Evolutionary conservation across 441 rosid genomes (phyloP).

Genomic region (Aleurites moluccanus): DNA sequence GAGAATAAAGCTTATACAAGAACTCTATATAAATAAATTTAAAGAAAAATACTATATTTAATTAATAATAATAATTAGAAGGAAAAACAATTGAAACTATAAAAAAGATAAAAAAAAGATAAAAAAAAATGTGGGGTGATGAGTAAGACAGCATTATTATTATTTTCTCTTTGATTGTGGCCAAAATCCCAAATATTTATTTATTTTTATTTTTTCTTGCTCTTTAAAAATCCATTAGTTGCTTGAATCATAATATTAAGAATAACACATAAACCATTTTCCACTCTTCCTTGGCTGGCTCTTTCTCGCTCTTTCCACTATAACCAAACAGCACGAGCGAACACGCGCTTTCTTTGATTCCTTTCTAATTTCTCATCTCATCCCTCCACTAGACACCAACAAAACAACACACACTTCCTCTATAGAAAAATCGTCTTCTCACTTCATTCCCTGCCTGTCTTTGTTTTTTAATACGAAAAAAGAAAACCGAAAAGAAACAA

Average conservation of each 20-base stretch:
- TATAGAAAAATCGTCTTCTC: conserved; percentile 37
- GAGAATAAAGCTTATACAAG: not conserved
- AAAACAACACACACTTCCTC: conserved; percentile 8
- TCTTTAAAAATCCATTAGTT: conserved; percentile 3
- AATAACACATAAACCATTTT: not conserved
- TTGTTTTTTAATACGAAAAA: conserved; percentile 20
- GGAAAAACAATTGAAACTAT: not conserved
- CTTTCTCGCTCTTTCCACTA: not conserved
- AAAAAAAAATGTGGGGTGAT: conserved; percentile 21
- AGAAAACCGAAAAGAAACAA: not conserved
- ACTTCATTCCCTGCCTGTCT: conserved; percentile 38
- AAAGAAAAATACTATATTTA: not conserved
- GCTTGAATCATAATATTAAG: conserved; percentile 3
- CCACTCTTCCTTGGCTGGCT: not conserved
- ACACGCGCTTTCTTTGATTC: not conserved
- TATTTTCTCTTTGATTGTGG: conserved; percentile 14
- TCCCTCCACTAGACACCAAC: not conserved
- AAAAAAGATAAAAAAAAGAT: too few relatives aligned
- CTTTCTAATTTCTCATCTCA: not conserved
- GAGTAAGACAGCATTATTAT: conserved; percentile 48
- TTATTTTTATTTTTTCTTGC: not conserved
- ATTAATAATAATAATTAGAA: not conserved
- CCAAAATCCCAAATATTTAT: too few relatives aligned
- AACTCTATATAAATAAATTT: not conserved
- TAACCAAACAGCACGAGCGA: conserved; percentile 23